Percentiles rank a stretch among this genome's conserved stretches.
phyloP scores from a whole-genome alignment of 2,329 filamentous ascomycete genomes.

The Amesomyces nigricolor region DNA sequence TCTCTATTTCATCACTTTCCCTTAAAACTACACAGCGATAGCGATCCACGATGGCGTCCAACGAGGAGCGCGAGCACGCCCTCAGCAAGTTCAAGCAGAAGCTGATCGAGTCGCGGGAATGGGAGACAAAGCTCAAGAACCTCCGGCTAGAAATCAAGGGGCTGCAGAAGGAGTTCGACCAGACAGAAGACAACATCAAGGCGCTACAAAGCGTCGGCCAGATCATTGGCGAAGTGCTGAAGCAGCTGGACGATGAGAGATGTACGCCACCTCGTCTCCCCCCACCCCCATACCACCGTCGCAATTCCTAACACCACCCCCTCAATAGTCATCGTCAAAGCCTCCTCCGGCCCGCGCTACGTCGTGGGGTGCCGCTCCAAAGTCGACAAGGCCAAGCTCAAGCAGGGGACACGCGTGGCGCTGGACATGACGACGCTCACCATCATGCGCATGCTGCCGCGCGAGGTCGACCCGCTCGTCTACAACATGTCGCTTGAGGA shows the following conservation, averaged over 20 bases:
- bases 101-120: conserved; percentile 92
- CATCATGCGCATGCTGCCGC: conserved; percentile 98
- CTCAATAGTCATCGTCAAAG: conserved; percentile 85
- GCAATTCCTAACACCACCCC: conserved; percentile 22
- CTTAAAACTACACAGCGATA: background rate
- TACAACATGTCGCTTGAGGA: conserved; percentile 99
- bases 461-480: conserved; percentile 95
- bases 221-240: conserved; percentile 98
- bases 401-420: conserved; percentile 95
- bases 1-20: background rate
- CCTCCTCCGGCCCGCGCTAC: conserved; percentile 93
- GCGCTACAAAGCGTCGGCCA: conserved; percentile 97
- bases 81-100: conserved; percentile 73
- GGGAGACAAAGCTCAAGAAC: conserved; percentile 95
- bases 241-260: conserved; percentile 97
- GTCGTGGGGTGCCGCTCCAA: conserved; percentile 98
- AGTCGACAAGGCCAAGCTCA: conserved; percentile 94
- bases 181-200: conserved; percentile 99
- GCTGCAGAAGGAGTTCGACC: conserved; percentile 88
- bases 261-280: conserved; percentile 54
- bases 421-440: conserved; percentile 99
- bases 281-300: conserved; percentile 17
- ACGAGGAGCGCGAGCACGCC: conserved; percentile 60
- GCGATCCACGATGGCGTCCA: conserved; percentile 42
- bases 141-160: conserved; percentile 94